Conservation (phyloP, 2,329 filamentous ascomycete species). For the Exophiala alcalophila region DNA sequence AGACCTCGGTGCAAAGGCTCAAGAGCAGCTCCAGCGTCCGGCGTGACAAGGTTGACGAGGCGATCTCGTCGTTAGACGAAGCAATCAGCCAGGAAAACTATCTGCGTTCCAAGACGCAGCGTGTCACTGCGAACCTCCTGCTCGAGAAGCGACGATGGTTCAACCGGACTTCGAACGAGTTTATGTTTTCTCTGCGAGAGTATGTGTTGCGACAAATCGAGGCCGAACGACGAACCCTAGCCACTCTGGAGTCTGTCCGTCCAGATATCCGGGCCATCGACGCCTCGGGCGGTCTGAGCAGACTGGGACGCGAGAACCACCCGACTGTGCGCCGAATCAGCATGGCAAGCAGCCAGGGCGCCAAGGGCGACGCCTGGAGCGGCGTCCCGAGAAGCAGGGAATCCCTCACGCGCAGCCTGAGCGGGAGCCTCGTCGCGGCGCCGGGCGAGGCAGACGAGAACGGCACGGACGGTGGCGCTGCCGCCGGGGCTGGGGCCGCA, state of each 20-base stretch:
- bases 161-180: slow-evolving; percentile 75
- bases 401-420: slow-evolving; percentile 72
- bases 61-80: slow-evolving; percentile 86
- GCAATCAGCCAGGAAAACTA: slow-evolving; percentile 77
- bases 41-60: slow-evolving; percentile 94
- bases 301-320: slow-evolving; percentile 84
- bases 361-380: slow-evolving; percentile 97
- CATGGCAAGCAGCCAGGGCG: slow-evolving; percentile 84
- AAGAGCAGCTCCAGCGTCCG: slow-evolving; percentile 84
- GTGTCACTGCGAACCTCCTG: slow-evolving; percentile 84
- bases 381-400: slow-evolving; percentile 83
- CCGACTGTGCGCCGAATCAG: slow-evolving; percentile 70
- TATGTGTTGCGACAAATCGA: slow-evolving; percentile 95
- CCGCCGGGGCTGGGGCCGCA: slow-evolving; percentile 54
- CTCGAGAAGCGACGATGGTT: slow-evolving; percentile 92
- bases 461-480: slow-evolving; percentile 36
- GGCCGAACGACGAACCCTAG: slow-evolving; percentile 84
- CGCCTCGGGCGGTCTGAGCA: slow-evolving; percentile 80
- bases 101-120: slow-evolving; percentile 78
- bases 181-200: slow-evolving; percentile 80
- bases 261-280: slow-evolving; percentile 93
- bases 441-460: slow-evolving; percentile 62
- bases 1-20: slow-evolving; percentile 81
- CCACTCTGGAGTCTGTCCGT: slow-evolving; percentile 87
- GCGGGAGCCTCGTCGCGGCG: slow-evolving; percentile 61